Percentiles rank a stretch among this genome's conserved stretches.
These are phyloP conservation scores for Hymenotorrendiella dingleyae DNA, from an alignment of 2,329 filamentous ascomycete genomes.

Conservation along the genomic window DNA sequence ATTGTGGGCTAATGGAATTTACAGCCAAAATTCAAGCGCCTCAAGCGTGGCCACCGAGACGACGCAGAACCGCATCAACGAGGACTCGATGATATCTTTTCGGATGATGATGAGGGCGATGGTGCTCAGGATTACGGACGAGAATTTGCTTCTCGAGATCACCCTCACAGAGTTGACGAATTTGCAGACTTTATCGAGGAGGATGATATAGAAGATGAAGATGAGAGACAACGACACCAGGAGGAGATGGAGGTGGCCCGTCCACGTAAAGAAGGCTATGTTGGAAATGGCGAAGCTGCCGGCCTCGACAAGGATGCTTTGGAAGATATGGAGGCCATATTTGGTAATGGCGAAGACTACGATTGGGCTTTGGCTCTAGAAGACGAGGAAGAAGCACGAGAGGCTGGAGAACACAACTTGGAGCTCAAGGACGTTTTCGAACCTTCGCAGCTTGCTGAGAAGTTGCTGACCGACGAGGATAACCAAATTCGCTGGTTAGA, in stretches of 20 bases:
- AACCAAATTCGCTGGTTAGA: slow-evolving; percentile 84
- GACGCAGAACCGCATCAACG: slow-evolving; percentile 63
- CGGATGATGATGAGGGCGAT: slow-evolving; percentile 81
- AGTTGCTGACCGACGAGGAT: slow-evolving; percentile 91
- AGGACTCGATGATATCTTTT: slow-evolving; percentile 88
- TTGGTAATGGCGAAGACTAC: slow-evolving; percentile 93
- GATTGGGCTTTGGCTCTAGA: slow-evolving; percentile 89
- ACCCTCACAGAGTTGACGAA: slow-evolving; percentile 62
- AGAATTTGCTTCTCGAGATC: slow-evolving; percentile 32
- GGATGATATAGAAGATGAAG: slow-evolving; percentile 83
- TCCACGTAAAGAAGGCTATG: slow-evolving; percentile 63
- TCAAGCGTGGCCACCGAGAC: slow-evolving; percentile 84
- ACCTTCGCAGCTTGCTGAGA: slow-evolving; percentile 88
- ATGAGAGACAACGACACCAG: slow-evolving; percentile 65
- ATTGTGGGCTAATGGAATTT: slow-evolving; percentile 17
- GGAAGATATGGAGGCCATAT: slow-evolving; percentile 94
- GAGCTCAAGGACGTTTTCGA: slow-evolving; percentile 98
- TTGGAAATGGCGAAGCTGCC: slow-evolving; percentile 69
- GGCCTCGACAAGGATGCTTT: slow-evolving; percentile 88
- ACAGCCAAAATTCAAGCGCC: slow-evolving; percentile 87
- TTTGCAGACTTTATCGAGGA: slow-evolving; percentile 97
- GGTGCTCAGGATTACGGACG: slow-evolving; percentile 41
- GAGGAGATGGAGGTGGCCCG: slow-evolving; percentile 87
- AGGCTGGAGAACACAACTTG: slow-evolving; percentile 74
- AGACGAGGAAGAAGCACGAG: slow-evolving; percentile 74